These are phyloP conservation scores for Phytophthora syringae DNA, from an alignment of 352 stramenopile species.

Conservation along the genomic window DNA sequence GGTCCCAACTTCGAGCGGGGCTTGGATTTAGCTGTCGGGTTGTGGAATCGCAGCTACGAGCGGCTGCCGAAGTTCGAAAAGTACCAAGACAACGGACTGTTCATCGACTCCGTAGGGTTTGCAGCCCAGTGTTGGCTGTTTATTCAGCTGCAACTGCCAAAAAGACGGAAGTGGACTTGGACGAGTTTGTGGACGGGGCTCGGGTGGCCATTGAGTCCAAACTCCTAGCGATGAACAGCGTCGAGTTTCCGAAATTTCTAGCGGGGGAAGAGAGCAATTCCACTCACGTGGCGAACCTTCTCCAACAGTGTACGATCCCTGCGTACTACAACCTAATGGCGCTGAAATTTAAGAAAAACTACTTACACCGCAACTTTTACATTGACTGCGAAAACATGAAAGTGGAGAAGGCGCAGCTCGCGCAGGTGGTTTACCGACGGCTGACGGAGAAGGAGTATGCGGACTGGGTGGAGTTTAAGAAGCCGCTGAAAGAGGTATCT, in stretches of 20 bases:
- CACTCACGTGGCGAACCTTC: conserved; percentile 24
- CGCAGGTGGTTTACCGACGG: conserved; percentile 38
- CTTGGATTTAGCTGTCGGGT: conserved; percentile 4
- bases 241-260: conserved; percentile 45
- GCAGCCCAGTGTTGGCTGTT: conserved; percentile 33
- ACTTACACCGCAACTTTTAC: conserved; percentile 41
- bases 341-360: conserved; percentile 53
- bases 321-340: conserved; percentile 46
- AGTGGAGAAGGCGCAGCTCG: conserved; percentile 45
- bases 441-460: conserved; percentile 49
- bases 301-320: conserved; percentile 32
- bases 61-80: conserved; percentile 39
- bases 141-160: conserved; percentile 44
- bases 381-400: conserved; percentile 48
- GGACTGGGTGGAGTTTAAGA: conserved; percentile 31
- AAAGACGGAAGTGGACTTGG: conserved; percentile 41
- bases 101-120: conserved; percentile 20
- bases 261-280: conserved; percentile 31
- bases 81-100: conserved; percentile 34
- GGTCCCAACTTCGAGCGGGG: conserved; percentile 27
- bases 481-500: background rate
- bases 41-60: conserved; percentile 30
- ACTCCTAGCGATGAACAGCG: conserved; percentile 44
- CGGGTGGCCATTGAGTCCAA: conserved; percentile 38
- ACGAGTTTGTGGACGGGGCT: conserved; percentile 58